Evolutionary conservation across 2,329 filamentous ascomycete genomes (phyloP).

Genomic region (Acephala macrosclerotiorum): DNA sequence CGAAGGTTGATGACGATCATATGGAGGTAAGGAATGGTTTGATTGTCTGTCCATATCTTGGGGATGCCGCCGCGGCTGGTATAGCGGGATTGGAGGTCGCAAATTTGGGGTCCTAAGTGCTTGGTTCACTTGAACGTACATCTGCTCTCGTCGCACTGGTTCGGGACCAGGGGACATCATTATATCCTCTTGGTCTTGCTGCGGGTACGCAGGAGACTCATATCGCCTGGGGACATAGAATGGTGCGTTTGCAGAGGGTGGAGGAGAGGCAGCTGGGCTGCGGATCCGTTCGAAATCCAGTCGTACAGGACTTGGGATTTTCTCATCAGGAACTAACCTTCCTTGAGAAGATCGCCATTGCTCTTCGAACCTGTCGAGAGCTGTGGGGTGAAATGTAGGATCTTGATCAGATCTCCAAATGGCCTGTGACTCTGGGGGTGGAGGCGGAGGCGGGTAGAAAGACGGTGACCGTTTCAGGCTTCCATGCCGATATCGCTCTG

Average conservation of each 20-base stretch:
- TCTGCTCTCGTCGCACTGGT: background rate
- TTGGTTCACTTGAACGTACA: constrained; percentile 9
- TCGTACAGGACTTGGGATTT: background rate
- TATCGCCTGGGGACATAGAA: constrained; percentile 18
- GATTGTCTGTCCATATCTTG: background rate
- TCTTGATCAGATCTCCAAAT: background rate
- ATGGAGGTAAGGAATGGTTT: background rate
- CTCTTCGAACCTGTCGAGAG: constrained; percentile 9
- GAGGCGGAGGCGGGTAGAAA: background rate
- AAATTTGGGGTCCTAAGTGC: background rate
- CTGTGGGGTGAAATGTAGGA: background rate
- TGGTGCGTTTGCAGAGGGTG: constrained; percentile 8
- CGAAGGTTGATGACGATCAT: background rate
- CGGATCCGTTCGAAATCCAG: background rate
- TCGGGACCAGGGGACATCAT: background rate
- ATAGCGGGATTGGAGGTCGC: background rate
- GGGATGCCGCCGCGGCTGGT: background rate
- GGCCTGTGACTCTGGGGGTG: background rate
- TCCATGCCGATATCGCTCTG: background rate
- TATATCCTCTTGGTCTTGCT: background rate
- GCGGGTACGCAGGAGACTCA: constrained; percentile 1
- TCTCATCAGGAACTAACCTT: background rate
- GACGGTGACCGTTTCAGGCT: background rate
- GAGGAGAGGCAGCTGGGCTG: constrained; percentile 1
- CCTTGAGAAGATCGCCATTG: constrained; percentile 9